phyloP scores from a whole-genome alignment of 164 flowering plant genomes.

The Malania oleifera region DNA sequence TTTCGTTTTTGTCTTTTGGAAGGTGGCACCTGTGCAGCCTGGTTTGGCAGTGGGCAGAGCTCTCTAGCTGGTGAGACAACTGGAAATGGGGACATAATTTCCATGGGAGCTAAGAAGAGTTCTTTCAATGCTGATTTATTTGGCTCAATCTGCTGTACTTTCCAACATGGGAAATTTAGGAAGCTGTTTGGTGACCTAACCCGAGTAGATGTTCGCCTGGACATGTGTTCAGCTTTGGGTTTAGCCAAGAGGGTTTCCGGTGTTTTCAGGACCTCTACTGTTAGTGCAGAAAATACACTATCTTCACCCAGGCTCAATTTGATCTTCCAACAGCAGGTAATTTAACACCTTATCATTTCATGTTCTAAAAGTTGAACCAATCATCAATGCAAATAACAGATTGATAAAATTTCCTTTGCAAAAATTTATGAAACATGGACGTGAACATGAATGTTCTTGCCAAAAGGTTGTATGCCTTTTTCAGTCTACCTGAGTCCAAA shows the following conservation, averaged over 20 bases:
- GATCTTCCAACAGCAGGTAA: conserved; percentile 88
- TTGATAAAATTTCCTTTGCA: too few species aligned
- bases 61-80: conserved; percentile 18
- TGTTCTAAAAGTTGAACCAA: not conserved
- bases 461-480: too few species aligned
- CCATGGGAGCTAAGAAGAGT: conserved; percentile 18
- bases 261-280: conserved; percentile 28
- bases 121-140: conserved; percentile 61
- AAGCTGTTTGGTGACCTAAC: conserved; percentile 58
- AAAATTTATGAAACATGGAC: too few species aligned
- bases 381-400: too few species aligned
- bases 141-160: conserved; percentile 68
- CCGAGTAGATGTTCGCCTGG: conserved; percentile 76
- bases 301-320: conserved; percentile 69
- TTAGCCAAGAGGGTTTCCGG: conserved; percentile 39
- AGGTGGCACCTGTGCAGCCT: conserved; percentile 69
- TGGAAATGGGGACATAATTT: conserved; percentile 16
- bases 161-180: conserved; percentile 77
- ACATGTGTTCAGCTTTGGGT: conserved; percentile 65
- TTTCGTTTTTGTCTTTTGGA: not conserved
- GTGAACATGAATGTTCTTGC: too few species aligned
- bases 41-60: conserved; percentile 38
- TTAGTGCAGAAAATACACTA: conserved; percentile 23
- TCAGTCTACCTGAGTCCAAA: too few species aligned
- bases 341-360: not conserved